Percentiles rank a stretch among this genome's conserved stretches.
Conservation (phyloP, 1,284 basidiomycete species). For the Leccinum holopus region DNA sequence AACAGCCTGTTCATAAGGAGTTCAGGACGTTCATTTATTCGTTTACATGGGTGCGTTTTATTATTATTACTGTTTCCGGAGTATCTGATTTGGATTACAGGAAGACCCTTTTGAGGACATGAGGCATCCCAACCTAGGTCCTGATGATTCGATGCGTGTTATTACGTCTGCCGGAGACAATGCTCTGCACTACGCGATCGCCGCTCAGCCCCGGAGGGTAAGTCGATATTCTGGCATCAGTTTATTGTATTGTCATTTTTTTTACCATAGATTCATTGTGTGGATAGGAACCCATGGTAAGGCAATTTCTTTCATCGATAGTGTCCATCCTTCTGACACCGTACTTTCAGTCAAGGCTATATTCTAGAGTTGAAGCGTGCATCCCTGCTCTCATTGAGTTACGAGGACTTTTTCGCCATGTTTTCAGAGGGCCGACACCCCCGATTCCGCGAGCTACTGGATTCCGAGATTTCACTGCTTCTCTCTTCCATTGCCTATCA, state of each 20-base stretch:
- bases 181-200: slow-evolving; percentile 78
- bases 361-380: slow-evolving; percentile 81
- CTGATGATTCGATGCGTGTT: slow-evolving; percentile 69
- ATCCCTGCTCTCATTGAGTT: slow-evolving; percentile 58
- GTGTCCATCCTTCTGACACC: slow-evolving; percentile 10
- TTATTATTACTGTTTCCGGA: not conserved
- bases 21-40: slow-evolving; percentile 78
- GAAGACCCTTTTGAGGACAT: slow-evolving; percentile 82
- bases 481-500: slow-evolving; percentile 76
- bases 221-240: slow-evolving; percentile 9
- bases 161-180: slow-evolving; percentile 85
- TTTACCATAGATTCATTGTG: slow-evolving; percentile 63
- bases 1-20: slow-evolving; percentile 70
- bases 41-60: slow-evolving; percentile 51
- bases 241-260: not conserved
- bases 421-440: slow-evolving; percentile 70
- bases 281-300: slow-evolving; percentile 67
- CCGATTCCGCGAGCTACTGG: slow-evolving; percentile 65
- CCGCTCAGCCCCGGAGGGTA: slow-evolving; percentile 55
- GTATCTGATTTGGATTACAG: slow-evolving; percentile 29
- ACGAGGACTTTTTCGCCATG: slow-evolving; percentile 70
- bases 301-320: slow-evolving; percentile 2
- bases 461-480: slow-evolving; percentile 66
- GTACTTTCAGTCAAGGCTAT: slow-evolving; percentile 61
- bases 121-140: slow-evolving; percentile 59